Evolutionary conservation across 148 eudicot genomes (phyloP).

Genomic region (Vaccinium macrocarpon): DNA sequence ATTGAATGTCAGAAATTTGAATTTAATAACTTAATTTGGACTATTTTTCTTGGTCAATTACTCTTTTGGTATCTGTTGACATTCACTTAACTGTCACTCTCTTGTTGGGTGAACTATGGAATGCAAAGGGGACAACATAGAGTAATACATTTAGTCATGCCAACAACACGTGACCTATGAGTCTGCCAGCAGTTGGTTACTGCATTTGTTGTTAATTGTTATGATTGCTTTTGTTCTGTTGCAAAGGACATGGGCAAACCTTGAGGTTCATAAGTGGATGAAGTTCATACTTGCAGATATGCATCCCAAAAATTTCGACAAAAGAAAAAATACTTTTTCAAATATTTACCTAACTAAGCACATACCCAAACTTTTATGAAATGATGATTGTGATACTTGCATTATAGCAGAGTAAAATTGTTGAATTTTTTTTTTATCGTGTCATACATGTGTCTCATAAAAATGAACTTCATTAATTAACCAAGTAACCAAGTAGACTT

Average conservation of each 20-base stretch:
- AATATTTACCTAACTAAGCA: too few species aligned
- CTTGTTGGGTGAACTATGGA: not conserved
- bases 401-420: too few species aligned
- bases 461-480: too few species aligned
- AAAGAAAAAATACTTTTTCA: too few species aligned
- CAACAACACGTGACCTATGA: not conserved
- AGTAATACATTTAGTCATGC: not conserved
- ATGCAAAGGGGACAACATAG: not conserved
- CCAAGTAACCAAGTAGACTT: too few species aligned
- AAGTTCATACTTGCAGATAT: too few species aligned
- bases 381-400: too few species aligned
- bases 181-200: not conserved
- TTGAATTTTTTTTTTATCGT: too few species aligned
- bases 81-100: not conserved
- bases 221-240: not conserved
- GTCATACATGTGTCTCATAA: too few species aligned
- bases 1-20: not conserved
- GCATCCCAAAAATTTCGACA: too few species aligned
- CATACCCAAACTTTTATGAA: too few species aligned
- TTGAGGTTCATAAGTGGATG: not conserved
- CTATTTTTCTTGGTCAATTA: not conserved
- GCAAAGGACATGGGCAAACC: not conserved
- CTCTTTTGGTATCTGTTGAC: not conserved
- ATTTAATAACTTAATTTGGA: not conserved
- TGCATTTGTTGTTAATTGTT: not conserved